Evolutionary conservation across 192 early-diverging fungal genomes (phyloP).

Genomic region (Entomortierella parvispora): DNA sequence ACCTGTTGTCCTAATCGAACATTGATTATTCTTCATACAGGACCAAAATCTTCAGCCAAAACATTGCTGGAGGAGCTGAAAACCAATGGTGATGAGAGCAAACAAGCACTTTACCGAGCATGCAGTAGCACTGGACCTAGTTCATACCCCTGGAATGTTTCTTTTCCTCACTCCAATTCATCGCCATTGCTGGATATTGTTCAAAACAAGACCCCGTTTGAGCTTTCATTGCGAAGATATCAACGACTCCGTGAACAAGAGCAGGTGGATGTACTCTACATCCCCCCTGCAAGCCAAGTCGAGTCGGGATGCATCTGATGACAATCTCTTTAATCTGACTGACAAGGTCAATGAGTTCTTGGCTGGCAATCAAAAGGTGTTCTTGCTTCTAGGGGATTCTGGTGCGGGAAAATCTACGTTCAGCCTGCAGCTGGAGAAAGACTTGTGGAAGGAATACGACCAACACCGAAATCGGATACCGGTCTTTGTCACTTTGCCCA

Average conservation of each 20-base stretch:
- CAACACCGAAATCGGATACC: not conserved
- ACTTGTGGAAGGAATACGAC: not conserved
- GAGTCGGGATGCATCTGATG: not conserved
- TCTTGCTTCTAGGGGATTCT: slow-evolving; percentile 9
- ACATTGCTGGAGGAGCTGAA: no score
- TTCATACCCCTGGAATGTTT: no score
- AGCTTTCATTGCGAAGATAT: not conserved
- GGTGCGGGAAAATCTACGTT: slow-evolving; percentile 10
- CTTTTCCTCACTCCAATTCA: no score
- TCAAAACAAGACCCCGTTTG: not conserved
- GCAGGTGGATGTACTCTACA: not conserved
- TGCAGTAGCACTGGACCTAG: no score
- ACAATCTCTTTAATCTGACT: not conserved
- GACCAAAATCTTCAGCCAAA: no score
- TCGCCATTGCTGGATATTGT: slow-evolving; percentile 2
- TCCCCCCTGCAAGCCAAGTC: slow-evolving; percentile 5
- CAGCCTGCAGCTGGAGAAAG: not conserved
- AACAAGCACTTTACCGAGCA: no score
- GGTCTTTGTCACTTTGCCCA: slow-evolving; percentile 1
- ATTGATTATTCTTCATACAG: no score
- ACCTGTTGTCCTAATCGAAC: no score
- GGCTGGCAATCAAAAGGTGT: not conserved
- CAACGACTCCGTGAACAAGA: not conserved
- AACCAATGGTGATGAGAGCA: no score
- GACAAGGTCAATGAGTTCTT: not conserved